These are phyloP conservation scores for Rhizopogon rudus DNA, from an alignment of 768 basidiomycete genomes.

Conservation along the genomic window DNA sequence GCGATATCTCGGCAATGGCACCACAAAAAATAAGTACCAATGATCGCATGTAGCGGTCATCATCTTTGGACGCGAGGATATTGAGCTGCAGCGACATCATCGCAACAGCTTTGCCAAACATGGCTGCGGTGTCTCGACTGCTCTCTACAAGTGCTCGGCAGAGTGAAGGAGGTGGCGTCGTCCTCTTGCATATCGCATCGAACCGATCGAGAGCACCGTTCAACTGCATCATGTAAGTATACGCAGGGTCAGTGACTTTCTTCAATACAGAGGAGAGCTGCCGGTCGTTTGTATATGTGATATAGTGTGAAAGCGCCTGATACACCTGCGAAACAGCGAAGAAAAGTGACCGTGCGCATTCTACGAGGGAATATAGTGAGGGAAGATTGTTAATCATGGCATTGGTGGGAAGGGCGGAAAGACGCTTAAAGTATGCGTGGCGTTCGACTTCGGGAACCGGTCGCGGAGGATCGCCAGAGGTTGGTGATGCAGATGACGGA, in stretches of 20 bases:
- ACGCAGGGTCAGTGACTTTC: constrained; percentile 85
- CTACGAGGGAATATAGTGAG: constrained; percentile 65
- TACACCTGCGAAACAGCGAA: constrained; percentile 92
- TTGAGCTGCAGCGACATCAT: constrained; percentile 80
- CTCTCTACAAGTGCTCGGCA: constrained; percentile 78
- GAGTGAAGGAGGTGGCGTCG: constrained; percentile 60
- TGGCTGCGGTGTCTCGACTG: constrained; percentile 77
- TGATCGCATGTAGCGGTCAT: constrained; percentile 84
- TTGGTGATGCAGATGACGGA: constrained; percentile 34
- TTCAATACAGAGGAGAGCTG: constrained; percentile 73
- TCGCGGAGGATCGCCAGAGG: constrained; percentile 28
- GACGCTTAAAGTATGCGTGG: constrained; percentile 91
- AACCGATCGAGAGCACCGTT: constrained; percentile 90
- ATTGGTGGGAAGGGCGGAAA: constrained; percentile 69
- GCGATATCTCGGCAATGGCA: constrained; percentile 81
- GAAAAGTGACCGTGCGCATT: constrained; percentile 87
- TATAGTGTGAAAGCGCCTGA: constrained; percentile 84
- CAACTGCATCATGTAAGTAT: constrained; percentile 72
- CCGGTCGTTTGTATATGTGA: constrained; percentile 77
- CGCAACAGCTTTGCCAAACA: constrained; percentile 84
- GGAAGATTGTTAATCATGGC: constrained; percentile 65
- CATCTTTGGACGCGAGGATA: constrained; percentile 66
- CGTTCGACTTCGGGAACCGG: constrained; percentile 66
- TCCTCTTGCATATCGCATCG: constrained; percentile 71
- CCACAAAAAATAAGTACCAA: constrained; percentile 87